Base-by-base conservation (phyloP, 2,329 filamentous ascomycete genomes). In the Stagonosporopsis cucurbitacearum region DNA sequence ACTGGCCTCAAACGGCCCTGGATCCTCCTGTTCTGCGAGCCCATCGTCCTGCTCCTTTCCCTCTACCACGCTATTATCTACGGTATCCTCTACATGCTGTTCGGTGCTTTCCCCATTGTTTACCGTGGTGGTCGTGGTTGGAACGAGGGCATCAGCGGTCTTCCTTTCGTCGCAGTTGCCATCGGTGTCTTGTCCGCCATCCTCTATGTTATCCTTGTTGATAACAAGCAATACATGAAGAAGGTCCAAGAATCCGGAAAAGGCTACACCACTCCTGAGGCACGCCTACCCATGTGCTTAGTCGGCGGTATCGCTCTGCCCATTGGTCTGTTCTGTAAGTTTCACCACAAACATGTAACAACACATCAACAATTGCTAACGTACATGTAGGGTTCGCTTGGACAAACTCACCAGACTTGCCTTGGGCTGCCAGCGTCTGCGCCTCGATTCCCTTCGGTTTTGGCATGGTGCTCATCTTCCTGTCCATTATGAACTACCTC, bases 21-120 rank as follows among this genome's bases (percentile, higher is more conserved):
- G 86, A 78, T 88, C 41, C 80, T 91, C 48, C 81, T 91, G 7
- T 88, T 91, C 78, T 77, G 78, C 52, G 88, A 91, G 68, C 88
- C 88, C 2, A 91, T 90, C 60, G 85, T 89, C 22, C 70, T 88
- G 11, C 76, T 89, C 9, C 79, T 86, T 3, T 84, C 83, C 33
- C 78, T 90, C 23, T 91, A 90, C 52, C 61, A 69, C 54, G 86
- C 86, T 53, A 86, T 82, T 64, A 78, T 81, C 54, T 82, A 81
- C 64, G 79, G 79, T 15, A 79, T 79, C 6, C 71, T 81, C 1
- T 81, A 81, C 67, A 79, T 81, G 77, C 71, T 81, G 5, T 81
- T 81, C 67, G 74, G 75, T 7, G 79, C 79, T 25, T 81, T 77
- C 64, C 80, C 80, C 0, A 80, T 90, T 64, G 87, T 91, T 28